Conservation (phyloP, 2,329 filamentous ascomycete genomes). For the Penicillium nordicum region DNA sequence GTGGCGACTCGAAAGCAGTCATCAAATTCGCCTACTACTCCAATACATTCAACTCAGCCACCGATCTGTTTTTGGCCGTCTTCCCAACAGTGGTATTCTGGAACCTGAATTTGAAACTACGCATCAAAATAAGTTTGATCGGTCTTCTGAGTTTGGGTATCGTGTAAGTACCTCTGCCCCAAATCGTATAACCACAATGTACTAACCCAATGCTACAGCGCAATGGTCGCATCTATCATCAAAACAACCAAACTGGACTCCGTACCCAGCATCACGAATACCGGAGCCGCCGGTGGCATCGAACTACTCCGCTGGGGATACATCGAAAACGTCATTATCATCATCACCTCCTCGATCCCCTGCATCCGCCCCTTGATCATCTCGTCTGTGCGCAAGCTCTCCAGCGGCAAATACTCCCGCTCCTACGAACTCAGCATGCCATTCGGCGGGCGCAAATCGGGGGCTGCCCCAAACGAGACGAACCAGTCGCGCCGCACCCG, state of each 20-base stretch:
- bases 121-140: conserved; percentile 30
- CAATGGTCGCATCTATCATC: conserved; percentile 33
- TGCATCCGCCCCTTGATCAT: conserved; percentile 31
- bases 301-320: conserved; percentile 32
- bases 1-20: conserved; percentile 19
- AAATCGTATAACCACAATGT: not conserved
- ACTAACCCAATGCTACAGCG: conserved; percentile 16
- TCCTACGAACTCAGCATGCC: conserved; percentile 30
- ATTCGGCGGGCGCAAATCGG: conserved; percentile 19
- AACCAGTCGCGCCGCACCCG: conserved; percentile 15
- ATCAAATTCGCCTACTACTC: conserved; percentile 32
- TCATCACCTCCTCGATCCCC: conserved; percentile 32
- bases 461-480: conserved; percentile 11
- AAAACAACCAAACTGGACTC: conserved; percentile 29
- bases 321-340: conserved; percentile 29
- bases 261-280: conserved; percentile 28
- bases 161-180: conserved; percentile 18
- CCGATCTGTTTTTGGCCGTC: conserved; percentile 29
- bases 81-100: conserved; percentile 31
- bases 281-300: conserved; percentile 23
- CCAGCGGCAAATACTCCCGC: conserved; percentile 22
- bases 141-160: conserved; percentile 27
- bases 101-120: conserved; percentile 29
- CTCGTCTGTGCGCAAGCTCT: conserved; percentile 31
- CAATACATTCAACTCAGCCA: conserved; percentile 28